These are phyloP conservation scores for Pichia sp. DNA, from an alignment of 1,139 yeast genomes.

Conservation along the genomic window DNA sequence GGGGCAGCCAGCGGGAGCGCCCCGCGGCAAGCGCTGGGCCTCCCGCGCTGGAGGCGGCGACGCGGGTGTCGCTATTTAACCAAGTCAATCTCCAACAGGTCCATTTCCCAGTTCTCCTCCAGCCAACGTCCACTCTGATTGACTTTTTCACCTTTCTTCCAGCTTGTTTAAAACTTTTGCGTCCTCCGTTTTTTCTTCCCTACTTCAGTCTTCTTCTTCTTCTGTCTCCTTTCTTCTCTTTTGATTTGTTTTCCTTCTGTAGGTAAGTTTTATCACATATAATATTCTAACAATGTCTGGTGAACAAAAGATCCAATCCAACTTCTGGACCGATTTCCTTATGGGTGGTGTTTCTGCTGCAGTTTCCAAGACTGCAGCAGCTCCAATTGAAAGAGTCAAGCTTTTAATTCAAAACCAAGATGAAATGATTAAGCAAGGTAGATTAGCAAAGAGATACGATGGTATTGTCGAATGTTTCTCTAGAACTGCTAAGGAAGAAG, in stretches of 20 bases:
- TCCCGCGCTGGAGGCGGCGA: too few species aligned
- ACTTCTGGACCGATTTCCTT: conserved; percentile 51
- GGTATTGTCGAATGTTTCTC: conserved; percentile 69
- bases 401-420: conserved; percentile 77
- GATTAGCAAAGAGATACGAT: conserved; percentile 55
- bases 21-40: too few species aligned
- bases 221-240: conserved; percentile 5
- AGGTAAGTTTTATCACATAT: conserved; percentile 8
- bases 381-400: conserved; percentile 80
- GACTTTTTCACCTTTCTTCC: not conserved
- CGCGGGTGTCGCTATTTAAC: not conserved
- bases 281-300: conserved; percentile 24
- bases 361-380: conserved; percentile 78
- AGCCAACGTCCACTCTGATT: not conserved
- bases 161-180: too few species aligned
- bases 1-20: too few species aligned
- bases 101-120: too few species aligned
- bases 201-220: not conserved
- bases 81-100: not conserved
- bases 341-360: conserved; percentile 88
- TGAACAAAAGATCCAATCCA: conserved; percentile 20
- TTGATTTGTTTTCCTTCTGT: conserved; percentile 5
- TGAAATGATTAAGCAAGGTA: conserved; percentile 78
- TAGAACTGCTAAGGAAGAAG: conserved; percentile 68
- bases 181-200: too few species aligned